A percentile compares a stretch with the other conserved stretches of the same genome.
Evolutionary conservation across 1,139 yeast species (phyloP).

Genomic region (Taphrina pruni): DNA sequence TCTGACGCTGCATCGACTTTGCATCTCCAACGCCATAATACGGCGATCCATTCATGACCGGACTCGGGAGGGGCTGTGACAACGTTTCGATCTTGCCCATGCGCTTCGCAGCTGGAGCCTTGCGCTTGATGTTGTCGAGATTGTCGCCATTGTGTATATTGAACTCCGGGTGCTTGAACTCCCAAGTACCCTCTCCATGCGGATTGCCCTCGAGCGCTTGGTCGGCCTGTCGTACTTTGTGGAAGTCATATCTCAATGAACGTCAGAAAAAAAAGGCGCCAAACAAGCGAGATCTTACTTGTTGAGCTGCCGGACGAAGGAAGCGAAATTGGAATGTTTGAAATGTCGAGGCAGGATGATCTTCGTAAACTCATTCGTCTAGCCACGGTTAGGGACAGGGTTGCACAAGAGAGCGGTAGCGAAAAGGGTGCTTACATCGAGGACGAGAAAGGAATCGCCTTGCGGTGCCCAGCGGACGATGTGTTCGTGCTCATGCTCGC

Average conservation of each 20-base stretch:
- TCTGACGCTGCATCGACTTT: conserved; percentile 55
- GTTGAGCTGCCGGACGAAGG: conserved; percentile 94
- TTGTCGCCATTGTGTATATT: conserved; percentile 71
- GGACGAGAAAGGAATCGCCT: conserved; percentile 86
- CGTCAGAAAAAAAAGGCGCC: conserved; percentile 87
- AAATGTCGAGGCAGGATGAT: conserved; percentile 85
- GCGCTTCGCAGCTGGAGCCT: conserved; percentile 46
- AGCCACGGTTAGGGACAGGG: conserved; percentile 72
- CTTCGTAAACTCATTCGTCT: conserved; percentile 88
- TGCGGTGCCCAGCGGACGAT: conserved; percentile 81
- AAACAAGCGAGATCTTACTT: conserved; percentile 64
- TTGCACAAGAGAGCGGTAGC: conserved; percentile 1
- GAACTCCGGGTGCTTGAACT: conserved; percentile 89
- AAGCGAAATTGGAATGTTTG: conserved; percentile 92
- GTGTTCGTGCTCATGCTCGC: conserved; percentile 71
- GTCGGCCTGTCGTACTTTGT: conserved; percentile 72
- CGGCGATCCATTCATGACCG: conserved; percentile 15
- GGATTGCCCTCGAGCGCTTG: conserved; percentile 54
- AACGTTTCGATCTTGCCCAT: conserved; percentile 38
- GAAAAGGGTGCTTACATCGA: conserved; percentile 57
- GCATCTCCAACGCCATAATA: conserved; percentile 45
- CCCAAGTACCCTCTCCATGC: conserved; percentile 89
- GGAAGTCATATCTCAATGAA: conserved; percentile 74
- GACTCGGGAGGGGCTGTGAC: conserved; percentile 26
- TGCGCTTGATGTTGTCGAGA: conserved; percentile 70